Evolutionary conservation across 176 grass and related monocot species (phyloP).

Genomic region (Aegilops umbellulata): DNA sequence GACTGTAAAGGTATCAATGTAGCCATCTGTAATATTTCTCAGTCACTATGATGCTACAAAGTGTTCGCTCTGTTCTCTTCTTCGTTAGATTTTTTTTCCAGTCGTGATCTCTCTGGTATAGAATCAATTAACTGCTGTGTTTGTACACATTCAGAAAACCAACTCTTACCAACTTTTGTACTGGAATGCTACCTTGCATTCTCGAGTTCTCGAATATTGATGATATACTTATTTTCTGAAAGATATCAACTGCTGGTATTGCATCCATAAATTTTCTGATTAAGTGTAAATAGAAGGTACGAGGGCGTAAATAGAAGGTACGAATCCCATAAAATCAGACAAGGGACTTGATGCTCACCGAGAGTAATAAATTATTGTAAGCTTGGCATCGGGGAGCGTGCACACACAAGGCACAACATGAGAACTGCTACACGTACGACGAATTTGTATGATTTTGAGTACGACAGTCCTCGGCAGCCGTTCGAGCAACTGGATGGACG

Average conservation of each 20-base stretch:
- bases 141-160: neutral
- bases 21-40: conserved; percentile 64
- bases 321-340: neutral
- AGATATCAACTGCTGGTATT: neutral
- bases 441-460: too few species aligned
- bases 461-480: too few species aligned
- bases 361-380: too few species aligned
- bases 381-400: too few species aligned
- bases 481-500: too few species aligned
- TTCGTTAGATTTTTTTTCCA: neutral
- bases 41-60: neutral
- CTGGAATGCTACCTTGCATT: neutral
- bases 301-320: neutral
- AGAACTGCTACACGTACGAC: too few species aligned
- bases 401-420: too few species aligned
- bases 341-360: too few species aligned
- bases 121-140: neutral
- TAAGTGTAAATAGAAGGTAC: neutral
- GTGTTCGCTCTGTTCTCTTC: neutral
- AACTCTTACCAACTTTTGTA: neutral
- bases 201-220: neutral
- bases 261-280: neutral
- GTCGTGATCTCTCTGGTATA: neutral
- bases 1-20: conserved; percentile 85
- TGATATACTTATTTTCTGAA: neutral